Evolutionary conservation across 2,329 filamentous ascomycete species (phyloP).

Genomic region (Hortaea sp.): DNA sequence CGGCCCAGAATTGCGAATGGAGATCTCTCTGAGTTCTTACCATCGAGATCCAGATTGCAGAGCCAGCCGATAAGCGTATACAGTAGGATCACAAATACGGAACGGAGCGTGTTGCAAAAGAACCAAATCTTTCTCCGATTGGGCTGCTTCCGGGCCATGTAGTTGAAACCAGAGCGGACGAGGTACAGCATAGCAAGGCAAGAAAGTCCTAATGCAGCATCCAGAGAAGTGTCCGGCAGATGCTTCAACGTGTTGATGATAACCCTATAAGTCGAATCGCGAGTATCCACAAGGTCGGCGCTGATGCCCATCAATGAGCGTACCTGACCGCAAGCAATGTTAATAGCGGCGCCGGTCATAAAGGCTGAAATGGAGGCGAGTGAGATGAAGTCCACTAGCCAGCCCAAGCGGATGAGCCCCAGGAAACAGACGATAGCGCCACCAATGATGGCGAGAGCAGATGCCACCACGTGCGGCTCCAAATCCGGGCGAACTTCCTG

Average conservation of each 20-base stretch:
- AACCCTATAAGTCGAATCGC: conserved; percentile 69
- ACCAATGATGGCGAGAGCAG: conserved; percentile 64
- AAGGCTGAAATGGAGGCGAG: conserved; percentile 85
- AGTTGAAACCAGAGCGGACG: conserved; percentile 57
- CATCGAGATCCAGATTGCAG: conserved; percentile 55
- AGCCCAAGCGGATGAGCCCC: conserved; percentile 70
- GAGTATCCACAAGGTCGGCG: conserved; percentile 34
- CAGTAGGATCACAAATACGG: conserved; percentile 80
- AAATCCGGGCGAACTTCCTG: conserved; percentile 47
- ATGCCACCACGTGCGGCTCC: conserved; percentile 59
- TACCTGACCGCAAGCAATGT: conserved; percentile 75
- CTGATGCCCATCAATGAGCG: conserved; percentile 71
- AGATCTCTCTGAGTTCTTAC: conserved; percentile 28
- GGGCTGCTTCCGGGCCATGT: conserved; percentile 58
- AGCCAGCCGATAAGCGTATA: conserved; percentile 88
- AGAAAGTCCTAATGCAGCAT: conserved; percentile 81
- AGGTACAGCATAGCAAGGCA: conserved; percentile 68
- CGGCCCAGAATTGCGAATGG: conserved; percentile 63
- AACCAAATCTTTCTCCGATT: conserved; percentile 66
- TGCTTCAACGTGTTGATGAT: conserved; percentile 73
- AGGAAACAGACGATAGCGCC: conserved; percentile 70
- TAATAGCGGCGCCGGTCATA: conserved; percentile 93
- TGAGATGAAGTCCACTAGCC: conserved; percentile 88
- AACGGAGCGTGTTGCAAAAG: conserved; percentile 83
- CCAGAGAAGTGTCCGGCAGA: conserved; percentile 56